Percentiles rank a stretch among this genome's conserved stretches.
phyloP scores from a whole-genome alignment of 2,329 filamentous ascomycete genomes.

The Ophiostoma ulmi region DNA sequence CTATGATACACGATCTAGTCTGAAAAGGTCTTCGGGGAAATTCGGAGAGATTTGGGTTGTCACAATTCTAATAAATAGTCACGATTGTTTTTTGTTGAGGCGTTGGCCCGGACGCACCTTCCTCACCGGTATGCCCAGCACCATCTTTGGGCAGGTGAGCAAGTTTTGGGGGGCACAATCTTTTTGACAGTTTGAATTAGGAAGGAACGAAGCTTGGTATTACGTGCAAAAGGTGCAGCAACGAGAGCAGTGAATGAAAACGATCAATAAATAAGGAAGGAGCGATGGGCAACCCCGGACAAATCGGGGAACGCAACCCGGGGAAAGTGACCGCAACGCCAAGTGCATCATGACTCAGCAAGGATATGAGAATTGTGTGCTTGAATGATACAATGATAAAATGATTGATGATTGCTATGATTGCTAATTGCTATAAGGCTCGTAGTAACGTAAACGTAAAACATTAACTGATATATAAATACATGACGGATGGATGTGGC shows the following conservation, averaged over 20 bases:
- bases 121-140: background rate
- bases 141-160: background rate
- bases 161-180: background rate
- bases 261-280: background rate
- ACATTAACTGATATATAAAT: background rate
- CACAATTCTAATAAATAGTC: background rate
- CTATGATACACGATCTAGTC: background rate
- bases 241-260: background rate
- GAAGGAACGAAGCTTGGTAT: background rate
- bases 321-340: background rate
- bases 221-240: background rate
- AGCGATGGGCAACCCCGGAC: conserved; percentile 1
- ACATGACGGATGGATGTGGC: conserved; percentile 7
- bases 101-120: conserved; percentile 14
- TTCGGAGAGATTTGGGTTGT: background rate
- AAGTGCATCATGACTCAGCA: background rate
- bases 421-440: conserved; percentile 3
- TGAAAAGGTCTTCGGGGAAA: background rate
- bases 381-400: background rate
- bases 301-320: background rate
- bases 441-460: background rate
- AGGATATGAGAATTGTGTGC: background rate
- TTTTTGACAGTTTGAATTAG: background rate
- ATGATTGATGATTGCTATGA: too few species aligned
- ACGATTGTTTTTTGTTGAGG: background rate